Evolutionary conservation across 2,329 filamentous ascomycete genomes (phyloP), one percentile per base, ranked within the genome.

Genomic region (Epichloe gansuensis): DNA sequence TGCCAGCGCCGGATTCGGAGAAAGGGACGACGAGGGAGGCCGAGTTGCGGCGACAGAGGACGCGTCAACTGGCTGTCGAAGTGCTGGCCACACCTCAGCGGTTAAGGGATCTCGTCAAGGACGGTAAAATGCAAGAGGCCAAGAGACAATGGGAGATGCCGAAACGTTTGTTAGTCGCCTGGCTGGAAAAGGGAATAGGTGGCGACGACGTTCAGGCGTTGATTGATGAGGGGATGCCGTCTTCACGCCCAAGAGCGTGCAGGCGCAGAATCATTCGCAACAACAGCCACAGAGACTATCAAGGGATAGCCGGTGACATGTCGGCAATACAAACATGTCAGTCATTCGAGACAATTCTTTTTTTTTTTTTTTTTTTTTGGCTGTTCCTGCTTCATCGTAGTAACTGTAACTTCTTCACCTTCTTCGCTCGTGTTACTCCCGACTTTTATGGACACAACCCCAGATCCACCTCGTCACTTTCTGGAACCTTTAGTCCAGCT

Each of bases 41-140:
- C 17, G 62, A 63, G 25, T 59, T 61, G 13, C 61, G 63, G 46
- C 63, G 61, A 56, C 70, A 64, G 60, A 62, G 66, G 54, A 75
- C 71, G 57, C 76, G 74, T 56, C 73, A 82, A 59, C 73, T 84
- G 6, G 85, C 85, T 4, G 70, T 69, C 53, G 81, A 83, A 69
- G 81, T 82, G 6, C 65, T 89, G 6, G 76, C 74, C 5, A 76
- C 79, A 3, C 84, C 85, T 42, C 75, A 73, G 37, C 73, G 78
- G 59, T 63, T 91, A 56, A 73, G 76, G 55, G 63, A 62, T 37
- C 68, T 90, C 55, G 72, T 86, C 13, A 69, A 67, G 8, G 75
- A 81, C 49, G 86, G 83, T 31, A 78, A 74, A 58, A 61, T 72
- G 37, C 77, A 82, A 21, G 80, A 83, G 54, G 85, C 86, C 2